These are phyloP conservation scores for Hamamelis virginiana DNA, from an alignment of 164 flowering plant genomes.

Conservation along the genomic window DNA sequence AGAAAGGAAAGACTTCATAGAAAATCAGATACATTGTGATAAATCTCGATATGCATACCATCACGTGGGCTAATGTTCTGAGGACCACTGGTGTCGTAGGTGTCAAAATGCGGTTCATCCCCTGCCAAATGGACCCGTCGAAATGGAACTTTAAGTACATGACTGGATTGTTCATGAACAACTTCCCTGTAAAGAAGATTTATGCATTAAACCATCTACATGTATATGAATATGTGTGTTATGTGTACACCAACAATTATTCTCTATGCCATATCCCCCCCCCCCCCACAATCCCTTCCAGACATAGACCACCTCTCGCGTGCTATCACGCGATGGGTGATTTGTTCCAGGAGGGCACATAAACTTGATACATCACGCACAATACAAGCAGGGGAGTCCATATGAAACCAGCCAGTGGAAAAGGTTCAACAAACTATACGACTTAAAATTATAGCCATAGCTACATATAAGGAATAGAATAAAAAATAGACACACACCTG, in stretches of 20 bases:
- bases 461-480: background rate
- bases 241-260: too few relatives aligned
- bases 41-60: slow-evolving; percentile 44
- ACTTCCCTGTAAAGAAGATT: slow-evolving; percentile 65
- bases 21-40: background rate
- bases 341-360: too few relatives aligned
- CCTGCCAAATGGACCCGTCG: slow-evolving; percentile 84
- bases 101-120: slow-evolving; percentile 77
- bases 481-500: slow-evolving; percentile 33
- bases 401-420: background rate
- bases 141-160: slow-evolving; percentile 85
- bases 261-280: too few relatives aligned
- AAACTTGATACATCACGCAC: background rate
- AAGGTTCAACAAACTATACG: background rate
- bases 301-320: too few relatives aligned
- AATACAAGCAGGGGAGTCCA: background rate
- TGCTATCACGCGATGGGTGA: too few relatives aligned
- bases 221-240: background rate
- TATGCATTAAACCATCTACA: slow-evolving; percentile 2
- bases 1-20: background rate
- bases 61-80: slow-evolving; percentile 69
- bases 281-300: too few relatives aligned
- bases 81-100: slow-evolving; percentile 97
- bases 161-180: slow-evolving; percentile 85
- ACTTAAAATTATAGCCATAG: too few relatives aligned